These are phyloP conservation scores for Paxillus rubicundulus DNA, from an alignment of 768 basidiomycete genomes.

Conservation along the genomic window DNA sequence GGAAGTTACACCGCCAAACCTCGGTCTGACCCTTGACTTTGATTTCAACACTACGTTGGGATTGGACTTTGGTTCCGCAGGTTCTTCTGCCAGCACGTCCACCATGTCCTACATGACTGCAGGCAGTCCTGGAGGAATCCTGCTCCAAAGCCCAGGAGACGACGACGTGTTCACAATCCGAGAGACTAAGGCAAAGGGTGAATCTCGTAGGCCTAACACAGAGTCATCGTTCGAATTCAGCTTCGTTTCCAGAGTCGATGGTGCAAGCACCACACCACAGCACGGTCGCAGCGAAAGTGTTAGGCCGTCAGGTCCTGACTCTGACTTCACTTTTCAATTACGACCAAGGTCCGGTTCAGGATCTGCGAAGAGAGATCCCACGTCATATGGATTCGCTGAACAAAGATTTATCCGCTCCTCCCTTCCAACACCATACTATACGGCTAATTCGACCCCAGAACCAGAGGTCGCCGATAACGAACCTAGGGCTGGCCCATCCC, in stretches of 20 bases:
- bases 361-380: constrained; percentile 8
- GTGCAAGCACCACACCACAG: constrained; percentile 1
- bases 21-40: constrained; percentile 24
- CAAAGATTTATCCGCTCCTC: constrained; percentile 21
- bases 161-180: constrained; percentile 14
- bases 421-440: constrained; percentile 32
- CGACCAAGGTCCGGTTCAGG: constrained; percentile 10
- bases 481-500: constrained; percentile 27
- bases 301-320: constrained; percentile 16
- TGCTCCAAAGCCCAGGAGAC: constrained; percentile 8
- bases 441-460: constrained; percentile 31
- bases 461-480: constrained; percentile 16
- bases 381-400: constrained; percentile 9
- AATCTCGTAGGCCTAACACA: constrained; percentile 4
- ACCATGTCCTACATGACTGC: constrained; percentile 25
- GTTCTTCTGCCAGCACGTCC: constrained; percentile 8
- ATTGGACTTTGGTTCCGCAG: constrained; percentile 15
- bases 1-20: neutral
- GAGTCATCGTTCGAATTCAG: constrained; percentile 11
- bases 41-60: constrained; percentile 15
- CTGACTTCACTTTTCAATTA: constrained; percentile 21
- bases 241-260: constrained; percentile 1
- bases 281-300: constrained; percentile 1
- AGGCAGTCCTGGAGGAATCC: constrained; percentile 8
- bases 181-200: neutral